Base-by-base conservation (phyloP, 768 basidiomycete genomes). In the Trametes sanguinea region DNA sequence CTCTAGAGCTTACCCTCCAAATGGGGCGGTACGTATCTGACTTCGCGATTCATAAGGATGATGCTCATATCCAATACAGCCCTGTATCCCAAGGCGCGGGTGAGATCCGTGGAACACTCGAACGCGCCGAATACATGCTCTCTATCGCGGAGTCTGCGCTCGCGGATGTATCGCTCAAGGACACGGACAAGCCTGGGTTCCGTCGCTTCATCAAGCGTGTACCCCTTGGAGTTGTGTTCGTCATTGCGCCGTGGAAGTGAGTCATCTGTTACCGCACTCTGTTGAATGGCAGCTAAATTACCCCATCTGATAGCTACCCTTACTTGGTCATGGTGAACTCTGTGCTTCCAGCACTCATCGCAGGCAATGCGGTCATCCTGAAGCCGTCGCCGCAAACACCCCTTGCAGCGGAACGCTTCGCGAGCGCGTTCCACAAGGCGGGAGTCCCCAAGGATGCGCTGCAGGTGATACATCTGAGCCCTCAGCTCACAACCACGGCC, bases 321-420 rank as follows among this genome's bases (percentile, higher is more conserved):
- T 95, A 94, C 76, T 86, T 98, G 35, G 88, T 88, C 39, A 85
- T 92, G 40, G 83, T 98, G 74, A 99, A 99, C 75, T 87, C 92
- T 3, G 86, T 98, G 53, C 82, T 99, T 27, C 97, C 97, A 1
- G 92, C 94, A 0, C 78, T 99, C 65, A 78, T 98, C 32, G 86
- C 95, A 5, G 92, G 97, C 33, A 98, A 99, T 72, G 76, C 92
- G 0, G 91, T 98, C 10, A 73, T 99, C 47, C 78, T 98, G 71
- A 99, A 98, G 73, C 96, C 97, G 0, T 96, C 95, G 1, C 97
- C 97, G 0, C 97, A 99, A 71, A 98, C 95, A 0, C 96, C 97
- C 4, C 78, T 94, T 47, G 85, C 88, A 0, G 95, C 90, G 3
- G 94, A 97, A 71, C 84, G 92, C 4, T 83, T 98, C 65, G 82